These are phyloP conservation scores for Diaporthe sp. DNA, from an alignment of 2,329 filamentous ascomycete genomes.

Conservation along the genomic window DNA sequence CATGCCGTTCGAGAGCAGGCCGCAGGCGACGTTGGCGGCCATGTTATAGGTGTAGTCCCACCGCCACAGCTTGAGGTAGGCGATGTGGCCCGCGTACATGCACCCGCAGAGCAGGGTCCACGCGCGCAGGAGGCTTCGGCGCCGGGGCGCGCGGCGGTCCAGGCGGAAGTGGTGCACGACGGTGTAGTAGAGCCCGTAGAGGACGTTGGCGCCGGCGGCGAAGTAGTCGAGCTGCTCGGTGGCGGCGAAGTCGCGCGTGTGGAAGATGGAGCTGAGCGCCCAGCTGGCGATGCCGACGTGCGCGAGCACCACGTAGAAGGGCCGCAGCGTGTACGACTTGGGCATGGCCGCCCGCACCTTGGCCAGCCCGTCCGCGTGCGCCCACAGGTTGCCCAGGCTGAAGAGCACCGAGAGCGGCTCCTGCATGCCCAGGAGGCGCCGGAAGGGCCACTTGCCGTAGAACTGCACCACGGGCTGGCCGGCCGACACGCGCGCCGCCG, in stretches of 20 bases:
- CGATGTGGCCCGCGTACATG: conserved; percentile 83
- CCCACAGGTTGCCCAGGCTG: conserved; percentile 90
- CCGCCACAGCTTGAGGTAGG: conserved; percentile 85
- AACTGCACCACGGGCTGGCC: conserved; percentile 86
- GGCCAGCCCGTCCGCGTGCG: conserved; percentile 83
- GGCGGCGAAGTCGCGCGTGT: conserved; percentile 85
- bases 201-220: conserved; percentile 87
- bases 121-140: conserved; percentile 69
- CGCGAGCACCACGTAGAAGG: conserved; percentile 85
- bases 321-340: conserved; percentile 78
- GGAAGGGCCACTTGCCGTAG: conserved; percentile 99
- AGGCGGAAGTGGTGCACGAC: conserved; percentile 86
- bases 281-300: conserved; percentile 87
- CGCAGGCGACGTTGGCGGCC: conserved; percentile 89
- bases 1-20: conserved; percentile 83
- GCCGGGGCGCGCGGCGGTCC: conserved; percentile 67
- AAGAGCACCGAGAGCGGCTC: conserved; percentile 96
- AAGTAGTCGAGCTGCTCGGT: conserved; percentile 99
- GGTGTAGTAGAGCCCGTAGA: conserved; percentile 92
- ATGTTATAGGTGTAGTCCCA: conserved; percentile 99
- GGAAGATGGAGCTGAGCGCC: conserved; percentile 92
- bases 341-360: conserved; percentile 81
- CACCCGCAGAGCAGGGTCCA: conserved; percentile 83
- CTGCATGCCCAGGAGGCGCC: conserved; percentile 91
- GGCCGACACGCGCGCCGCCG: conserved; percentile 75